Evolutionary conservation across 73 alveolate genomes (phyloP).

Genomic region (Tetrahymena malaccensis): DNA sequence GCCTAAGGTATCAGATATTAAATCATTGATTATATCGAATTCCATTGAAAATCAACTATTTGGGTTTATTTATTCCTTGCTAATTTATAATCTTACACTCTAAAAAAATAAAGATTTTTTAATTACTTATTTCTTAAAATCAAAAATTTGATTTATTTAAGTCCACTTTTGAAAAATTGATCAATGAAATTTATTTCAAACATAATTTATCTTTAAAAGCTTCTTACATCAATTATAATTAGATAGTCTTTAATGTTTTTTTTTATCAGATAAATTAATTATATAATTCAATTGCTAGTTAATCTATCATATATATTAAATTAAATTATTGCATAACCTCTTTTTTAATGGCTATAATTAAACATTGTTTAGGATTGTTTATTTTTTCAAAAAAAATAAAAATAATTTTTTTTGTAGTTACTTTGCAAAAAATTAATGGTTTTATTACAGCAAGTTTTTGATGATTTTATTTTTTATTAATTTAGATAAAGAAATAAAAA

Average conservation of each 20-base stretch:
- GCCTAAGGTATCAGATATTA: neutral
- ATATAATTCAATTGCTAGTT: too few species aligned
- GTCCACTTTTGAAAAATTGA: neutral
- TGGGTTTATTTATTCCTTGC: neutral
- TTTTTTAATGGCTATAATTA: too few species aligned
- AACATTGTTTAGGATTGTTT: too few species aligned
- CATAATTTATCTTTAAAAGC: neutral
- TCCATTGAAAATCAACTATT: neutral
- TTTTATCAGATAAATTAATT: too few species aligned
- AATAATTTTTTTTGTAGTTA: too few species aligned
- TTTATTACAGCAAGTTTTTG: neutral
- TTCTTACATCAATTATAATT: neutral
- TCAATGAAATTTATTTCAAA: neutral
- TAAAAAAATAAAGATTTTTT: neutral
- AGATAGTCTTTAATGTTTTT: too few species aligned
- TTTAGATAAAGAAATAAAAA: too few species aligned
- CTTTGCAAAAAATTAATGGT: too few species aligned
- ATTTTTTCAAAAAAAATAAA: too few species aligned
- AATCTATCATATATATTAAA: too few species aligned
- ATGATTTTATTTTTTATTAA: too few species aligned
- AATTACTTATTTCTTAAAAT: neutral
- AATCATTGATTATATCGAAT: neutral
- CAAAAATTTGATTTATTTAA: neutral
- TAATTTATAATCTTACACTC: neutral
- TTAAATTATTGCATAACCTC: too few species aligned